Base-by-base conservation (phyloP, 352 stramenopile genomes). In the Globisporangium polare region DNA sequence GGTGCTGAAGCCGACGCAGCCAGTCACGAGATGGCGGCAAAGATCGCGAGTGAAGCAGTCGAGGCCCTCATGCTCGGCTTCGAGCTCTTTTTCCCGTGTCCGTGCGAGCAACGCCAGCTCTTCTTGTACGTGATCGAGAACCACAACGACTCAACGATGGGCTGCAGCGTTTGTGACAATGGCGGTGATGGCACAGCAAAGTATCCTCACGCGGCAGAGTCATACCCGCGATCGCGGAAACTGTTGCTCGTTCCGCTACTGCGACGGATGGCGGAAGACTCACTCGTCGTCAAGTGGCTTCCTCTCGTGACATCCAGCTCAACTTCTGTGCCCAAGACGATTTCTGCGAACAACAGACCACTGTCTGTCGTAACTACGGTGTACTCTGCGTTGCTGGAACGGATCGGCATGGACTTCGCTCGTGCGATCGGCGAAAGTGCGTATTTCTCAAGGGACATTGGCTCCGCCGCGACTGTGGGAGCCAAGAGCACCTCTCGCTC, bases 21-120 rank as follows among this genome's bases (percentile, higher is more conserved):
- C 8, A 58, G 54, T 15, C 15, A 57, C 13, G 68, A 74, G 31
- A 75, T 69, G 26, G 27, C 58, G 13, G 12, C 52, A 9, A 60
- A 56, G 58, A 66, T 83, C 10, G 76, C 65, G 3, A 59, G 60
- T 8, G 79, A 91, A 47, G 83, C 84, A 0, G 75, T 83, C 5
- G 62, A 68, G 2, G 77, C 77, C 0, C 69, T 97, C 2, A 88
- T 96, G 72, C 63, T 90, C 7, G 88, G 84, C 0, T 79, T 96
- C 20, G 89, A 98, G 27, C 39, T 98, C 1, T 97, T 98, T 53
- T 95, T 96, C 46, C 79, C 91, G 10, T 94, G 80, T 20, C 71
- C 75, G 51, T 92, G 75, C 55, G 71, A 86, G 41, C 80, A 92
- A 53, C 59, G 75, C 2, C 65, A 78, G 33, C 72, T 97, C 6